Percentiles rank a stretch among this genome's conserved stretches.
phyloP scores from a whole-genome alignment of 352 stramenopile genomes.

The Pythium monospermum region DNA sequence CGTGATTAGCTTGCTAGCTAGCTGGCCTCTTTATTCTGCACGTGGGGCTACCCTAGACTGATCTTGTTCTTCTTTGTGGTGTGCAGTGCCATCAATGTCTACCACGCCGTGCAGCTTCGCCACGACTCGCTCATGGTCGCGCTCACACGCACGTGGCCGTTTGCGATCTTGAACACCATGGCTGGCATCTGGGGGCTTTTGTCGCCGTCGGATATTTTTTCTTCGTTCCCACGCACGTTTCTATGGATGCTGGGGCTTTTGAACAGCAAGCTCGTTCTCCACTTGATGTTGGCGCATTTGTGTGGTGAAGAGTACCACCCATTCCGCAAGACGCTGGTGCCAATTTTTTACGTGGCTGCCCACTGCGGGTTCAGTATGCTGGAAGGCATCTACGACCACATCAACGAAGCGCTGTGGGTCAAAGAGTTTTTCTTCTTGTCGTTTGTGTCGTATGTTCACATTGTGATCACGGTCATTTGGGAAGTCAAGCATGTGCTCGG shows the following conservation, averaged over 20 bases:
- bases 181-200: constrained; percentile 62
- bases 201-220: constrained; percentile 73
- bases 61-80: constrained; percentile 1
- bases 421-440: constrained; percentile 89
- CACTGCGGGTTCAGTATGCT: constrained; percentile 81
- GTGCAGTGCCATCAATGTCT: constrained; percentile 59
- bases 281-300: constrained; percentile 85
- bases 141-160: constrained; percentile 71
- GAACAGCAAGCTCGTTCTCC: constrained; percentile 88
- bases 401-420: constrained; percentile 78
- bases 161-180: constrained; percentile 68
- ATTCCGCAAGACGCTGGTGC: constrained; percentile 87
- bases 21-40: constrained; percentile 1
- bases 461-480: constrained; percentile 83
- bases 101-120: constrained; percentile 60
- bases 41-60: background rate
- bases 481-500: constrained; percentile 83
- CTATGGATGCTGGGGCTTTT: constrained; percentile 85
- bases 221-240: constrained; percentile 70
- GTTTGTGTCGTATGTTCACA: constrained; percentile 79
- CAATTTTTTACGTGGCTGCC: constrained; percentile 85
- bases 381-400: constrained; percentile 76
- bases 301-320: constrained; percentile 86
- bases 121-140: constrained; percentile 74
- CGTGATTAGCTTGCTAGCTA: constrained; percentile 12